phyloP scores from a whole-genome alignment of 2,329 filamentous ascomycete genomes.

The Byssochlamys sp. region DNA sequence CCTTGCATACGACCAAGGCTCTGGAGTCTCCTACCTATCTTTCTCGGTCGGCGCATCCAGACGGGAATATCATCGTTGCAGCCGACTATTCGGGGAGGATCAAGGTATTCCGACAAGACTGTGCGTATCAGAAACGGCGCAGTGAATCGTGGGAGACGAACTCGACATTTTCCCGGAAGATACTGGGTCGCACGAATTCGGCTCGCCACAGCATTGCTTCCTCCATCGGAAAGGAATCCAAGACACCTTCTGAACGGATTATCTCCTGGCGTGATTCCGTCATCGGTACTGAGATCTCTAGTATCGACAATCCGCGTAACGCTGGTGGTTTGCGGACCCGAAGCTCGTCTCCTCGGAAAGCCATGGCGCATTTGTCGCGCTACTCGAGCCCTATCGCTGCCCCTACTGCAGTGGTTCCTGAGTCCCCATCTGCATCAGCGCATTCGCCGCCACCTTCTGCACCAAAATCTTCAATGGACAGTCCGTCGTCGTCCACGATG shows the following conservation, averaged over 20 bases:
- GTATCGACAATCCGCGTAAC: constrained; percentile 34
- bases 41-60: constrained; percentile 62
- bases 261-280: constrained; percentile 75
- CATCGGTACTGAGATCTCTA: constrained; percentile 42
- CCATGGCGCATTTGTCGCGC: constrained; percentile 14
- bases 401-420: constrained; percentile 16
- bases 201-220: constrained; percentile 43
- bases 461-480: constrained; percentile 16
- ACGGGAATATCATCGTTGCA: constrained; percentile 85
- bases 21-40: constrained; percentile 69
- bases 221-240: constrained; percentile 37
- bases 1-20: constrained; percentile 35
- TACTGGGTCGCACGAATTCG: constrained; percentile 49
- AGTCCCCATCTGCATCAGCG: constrained; percentile 18
- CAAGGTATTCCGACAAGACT: constrained; percentile 93
- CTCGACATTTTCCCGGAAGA: constrained; percentile 63
- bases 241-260: constrained; percentile 62
- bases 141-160: constrained; percentile 68
- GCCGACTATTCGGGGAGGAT: constrained; percentile 80
- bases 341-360: constrained; percentile 43
- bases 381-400: constrained; percentile 15
- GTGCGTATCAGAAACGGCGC: constrained; percentile 68
- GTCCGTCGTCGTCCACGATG: constrained; percentile 2
- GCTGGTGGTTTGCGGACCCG: constrained; percentile 21
- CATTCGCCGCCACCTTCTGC: constrained; percentile 19